These are phyloP conservation scores for Antitrichia curtipendula DNA, from an alignment of 225 moss, liverwort and hornwort species.

Conservation along the genomic window DNA sequence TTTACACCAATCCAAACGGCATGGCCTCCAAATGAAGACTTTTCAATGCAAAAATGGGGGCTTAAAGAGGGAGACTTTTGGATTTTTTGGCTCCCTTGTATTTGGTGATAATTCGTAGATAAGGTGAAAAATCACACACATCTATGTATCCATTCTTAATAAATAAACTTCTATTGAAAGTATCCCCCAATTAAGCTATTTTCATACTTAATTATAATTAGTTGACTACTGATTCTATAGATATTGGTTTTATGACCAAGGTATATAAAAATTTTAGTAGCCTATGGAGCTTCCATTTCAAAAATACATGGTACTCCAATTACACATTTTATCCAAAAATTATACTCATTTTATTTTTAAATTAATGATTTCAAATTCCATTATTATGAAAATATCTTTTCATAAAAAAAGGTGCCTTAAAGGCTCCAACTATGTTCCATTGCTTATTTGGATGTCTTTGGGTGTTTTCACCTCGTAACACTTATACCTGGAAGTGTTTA, in stretches of 20 bases:
- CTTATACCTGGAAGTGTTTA: fast-evolving
- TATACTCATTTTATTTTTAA: no score
- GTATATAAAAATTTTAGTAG: fast-evolving
- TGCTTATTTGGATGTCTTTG: background rate
- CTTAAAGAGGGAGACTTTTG: background rate
- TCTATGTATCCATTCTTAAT: fast-evolving
- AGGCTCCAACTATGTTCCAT: background rate
- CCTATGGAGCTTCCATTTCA: no score
- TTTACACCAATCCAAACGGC: background rate
- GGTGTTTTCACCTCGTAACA: background rate
- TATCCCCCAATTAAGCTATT: no score
- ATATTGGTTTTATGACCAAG: no score
- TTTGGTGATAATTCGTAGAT: no score
- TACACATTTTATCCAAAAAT: no score
- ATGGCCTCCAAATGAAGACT: background rate
- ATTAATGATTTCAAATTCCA: background rate
- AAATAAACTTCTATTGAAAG: no score
- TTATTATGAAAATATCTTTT: background rate
- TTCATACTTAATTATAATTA: fast-evolving
- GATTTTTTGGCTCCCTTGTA: background rate
- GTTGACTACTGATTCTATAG: no score
- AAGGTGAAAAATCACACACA: background rate
- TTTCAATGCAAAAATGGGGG: background rate
- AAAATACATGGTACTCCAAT: no score
- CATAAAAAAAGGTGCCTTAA: background rate